Evolutionary conservation across 2,329 filamentous ascomycete species (phyloP), one percentile per base, ranked within the genome.

Genomic region (Hymenoscyphus salicellus): DNA sequence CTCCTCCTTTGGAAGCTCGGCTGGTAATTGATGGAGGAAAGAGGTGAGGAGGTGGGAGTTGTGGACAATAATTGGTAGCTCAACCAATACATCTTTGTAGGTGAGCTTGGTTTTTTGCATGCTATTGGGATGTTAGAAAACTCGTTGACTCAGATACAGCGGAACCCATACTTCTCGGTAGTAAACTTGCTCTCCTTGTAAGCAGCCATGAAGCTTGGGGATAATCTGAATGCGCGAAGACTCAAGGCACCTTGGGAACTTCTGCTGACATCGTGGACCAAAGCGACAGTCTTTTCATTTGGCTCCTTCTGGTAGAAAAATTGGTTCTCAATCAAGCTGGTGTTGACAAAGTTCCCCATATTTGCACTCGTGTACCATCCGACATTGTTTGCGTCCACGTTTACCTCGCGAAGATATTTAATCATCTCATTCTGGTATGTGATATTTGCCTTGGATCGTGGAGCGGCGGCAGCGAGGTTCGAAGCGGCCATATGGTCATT

Each of bases 311-410:
- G 95, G 83, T 97, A 98, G 82, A 93, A 91, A 81, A 88, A 93
- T 80, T 97, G 93, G 83, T 98, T 99, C 85, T 99, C 95, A 79
- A 99, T 91, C 77, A 97, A 93, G 83, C 90, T 91, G 76, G 90
- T 79, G 83, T 93, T 97, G 83, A 98, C 85, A 74, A 98, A 98
- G 84, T 97, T 98, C 79, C 95, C 95, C 91, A 99, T 96, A 79
- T 93, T 97, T 69, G 93, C 92, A 82, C 93, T 97, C 65, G 93
- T 97, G 82, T 99, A 99, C 93, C 93, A 99, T 74, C 95, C 95
- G 66, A 96, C 92, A 75, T 92, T 96, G 83, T 98, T 97, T 71
- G 95, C 95, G 78, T 99, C 95, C 66, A 98, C 91, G 78, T 98
- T 99, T 75, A 99, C 95, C 80, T 98, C 95, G 78, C 94, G 90